Evolutionary conservation across 345 rosid genomes (phyloP).

Genomic region (Acer campestre): DNA sequence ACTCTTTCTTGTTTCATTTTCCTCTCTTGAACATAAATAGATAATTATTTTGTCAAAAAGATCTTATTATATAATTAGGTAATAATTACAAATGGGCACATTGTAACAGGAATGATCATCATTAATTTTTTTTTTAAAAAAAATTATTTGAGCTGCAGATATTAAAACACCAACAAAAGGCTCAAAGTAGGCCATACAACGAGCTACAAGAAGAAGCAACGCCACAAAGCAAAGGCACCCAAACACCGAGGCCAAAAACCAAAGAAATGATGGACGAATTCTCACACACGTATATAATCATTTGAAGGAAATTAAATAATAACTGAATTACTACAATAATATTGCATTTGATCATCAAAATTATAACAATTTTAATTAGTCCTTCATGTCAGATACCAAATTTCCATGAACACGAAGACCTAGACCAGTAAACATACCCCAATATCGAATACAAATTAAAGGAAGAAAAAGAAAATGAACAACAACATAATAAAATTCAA

Average conservation of each 20-base stretch:
- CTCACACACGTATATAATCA: slow-evolving; percentile 8
- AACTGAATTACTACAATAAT: slow-evolving; percentile 21
- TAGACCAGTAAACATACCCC: slow-evolving; percentile 17
- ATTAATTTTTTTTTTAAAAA: too few species aligned
- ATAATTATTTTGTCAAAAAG: background rate
- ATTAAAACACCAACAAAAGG: too few species aligned
- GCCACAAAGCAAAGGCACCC: too few species aligned
- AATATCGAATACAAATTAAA: slow-evolving; percentile 12
- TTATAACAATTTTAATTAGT: slow-evolving; percentile 4
- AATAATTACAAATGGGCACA: background rate
- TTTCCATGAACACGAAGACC: slow-evolving; percentile 26
- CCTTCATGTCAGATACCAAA: slow-evolving; percentile 26
- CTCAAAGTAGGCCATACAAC: too few species aligned
- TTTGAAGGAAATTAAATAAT: background rate
- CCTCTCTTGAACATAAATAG: background rate
- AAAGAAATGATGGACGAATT: background rate
- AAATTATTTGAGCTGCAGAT: too few species aligned
- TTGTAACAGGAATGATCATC: background rate
- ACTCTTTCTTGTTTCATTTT: background rate
- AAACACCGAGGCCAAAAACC: too few species aligned
- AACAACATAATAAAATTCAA: slow-evolving; percentile 19
- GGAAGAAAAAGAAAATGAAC: background rate
- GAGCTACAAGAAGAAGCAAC: too few species aligned
- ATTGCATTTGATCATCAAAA: slow-evolving; percentile 13
- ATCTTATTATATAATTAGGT: background rate